Percentiles rank a stretch among this genome's conserved stretches.
Evolutionary conservation across 2,329 filamentous ascomycete genomes (phyloP).

Genomic region (Phoma sp.): DNA sequence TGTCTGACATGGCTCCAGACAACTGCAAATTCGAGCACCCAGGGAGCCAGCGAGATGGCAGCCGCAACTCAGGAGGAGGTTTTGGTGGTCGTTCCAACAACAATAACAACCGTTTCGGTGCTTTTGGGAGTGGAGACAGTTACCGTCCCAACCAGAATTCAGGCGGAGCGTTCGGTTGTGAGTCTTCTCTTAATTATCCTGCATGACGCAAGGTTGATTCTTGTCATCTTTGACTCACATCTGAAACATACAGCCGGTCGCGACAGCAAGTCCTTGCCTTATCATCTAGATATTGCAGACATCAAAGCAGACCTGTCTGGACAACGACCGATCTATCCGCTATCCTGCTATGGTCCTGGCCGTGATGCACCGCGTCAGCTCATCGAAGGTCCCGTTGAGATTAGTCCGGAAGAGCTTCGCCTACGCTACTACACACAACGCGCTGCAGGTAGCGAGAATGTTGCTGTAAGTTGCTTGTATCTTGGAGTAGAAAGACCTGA

Average conservation of each 20-base stretch:
- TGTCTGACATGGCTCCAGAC: constrained; percentile 50
- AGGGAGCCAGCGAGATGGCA: constrained; percentile 41
- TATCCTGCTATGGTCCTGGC: constrained; percentile 84
- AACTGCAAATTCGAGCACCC: constrained; percentile 67
- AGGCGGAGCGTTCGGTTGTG: constrained; percentile 50
- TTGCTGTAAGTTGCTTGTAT: constrained; percentile 52
- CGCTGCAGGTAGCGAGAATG: constrained; percentile 64
- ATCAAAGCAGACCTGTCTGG: constrained; percentile 65
- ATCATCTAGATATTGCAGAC: constrained; percentile 35
- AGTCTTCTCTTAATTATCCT: constrained; percentile 15
- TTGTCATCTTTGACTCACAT: neutral
- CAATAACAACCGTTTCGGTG: constrained; percentile 61
- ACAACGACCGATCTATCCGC: constrained; percentile 81
- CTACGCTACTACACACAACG: constrained; percentile 71
- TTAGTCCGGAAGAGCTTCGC: constrained; percentile 87
- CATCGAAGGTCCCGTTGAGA: constrained; percentile 82
- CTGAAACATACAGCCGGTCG: constrained; percentile 21
- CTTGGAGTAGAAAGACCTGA: neutral
- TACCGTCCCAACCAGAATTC: constrained; percentile 37
- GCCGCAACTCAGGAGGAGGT: constrained; percentile 31
- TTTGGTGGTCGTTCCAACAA: constrained; percentile 34
- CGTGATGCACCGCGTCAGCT: constrained; percentile 79
- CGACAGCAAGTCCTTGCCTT: constrained; percentile 29
- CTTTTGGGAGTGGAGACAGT: constrained; percentile 48
- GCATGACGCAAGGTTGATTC: neutral